phyloP scores from a whole-genome alignment of 2,329 filamentous ascomycete genomes.

The Epichloe sibirici region DNA sequence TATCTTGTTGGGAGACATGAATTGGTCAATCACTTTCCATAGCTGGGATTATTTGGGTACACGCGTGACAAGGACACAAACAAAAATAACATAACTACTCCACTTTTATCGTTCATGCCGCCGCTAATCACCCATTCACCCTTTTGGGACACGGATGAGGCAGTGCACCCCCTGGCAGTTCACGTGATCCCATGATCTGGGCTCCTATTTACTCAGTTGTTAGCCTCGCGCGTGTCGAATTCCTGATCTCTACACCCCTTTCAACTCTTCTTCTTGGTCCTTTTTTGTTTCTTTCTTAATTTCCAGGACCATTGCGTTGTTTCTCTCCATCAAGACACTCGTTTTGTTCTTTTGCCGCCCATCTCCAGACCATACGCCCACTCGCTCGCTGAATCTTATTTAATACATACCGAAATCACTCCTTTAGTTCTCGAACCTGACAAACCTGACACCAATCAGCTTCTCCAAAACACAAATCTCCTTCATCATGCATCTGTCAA shows the following conservation, averaged over 20 bases:
- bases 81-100: not conserved
- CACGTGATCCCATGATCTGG: not conserved
- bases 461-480: too few species aligned
- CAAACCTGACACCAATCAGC: too few species aligned
- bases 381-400: not conserved
- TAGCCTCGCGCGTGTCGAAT: not conserved
- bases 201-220: not conserved
- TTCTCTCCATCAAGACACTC: not conserved
- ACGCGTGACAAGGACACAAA: not conserved
- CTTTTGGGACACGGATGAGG: not conserved
- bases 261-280: not conserved
- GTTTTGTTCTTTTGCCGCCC: not conserved
- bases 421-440: too few species aligned
- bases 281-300: not conserved
- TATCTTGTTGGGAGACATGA: not conserved
- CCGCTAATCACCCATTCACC: not conserved
- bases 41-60: not conserved
- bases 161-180: not conserved
- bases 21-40: not conserved
- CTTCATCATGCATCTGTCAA: slow-evolving; percentile 27
- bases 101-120: not conserved
- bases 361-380: not conserved
- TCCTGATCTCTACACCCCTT: not conserved
- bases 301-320: not conserved
- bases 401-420: too few species aligned